Percentiles rank a stretch among this genome's conserved stretches.
Conservation (phyloP, 192 early-diverging fungal genomes). For the Coemansia nantahalensis region DNA sequence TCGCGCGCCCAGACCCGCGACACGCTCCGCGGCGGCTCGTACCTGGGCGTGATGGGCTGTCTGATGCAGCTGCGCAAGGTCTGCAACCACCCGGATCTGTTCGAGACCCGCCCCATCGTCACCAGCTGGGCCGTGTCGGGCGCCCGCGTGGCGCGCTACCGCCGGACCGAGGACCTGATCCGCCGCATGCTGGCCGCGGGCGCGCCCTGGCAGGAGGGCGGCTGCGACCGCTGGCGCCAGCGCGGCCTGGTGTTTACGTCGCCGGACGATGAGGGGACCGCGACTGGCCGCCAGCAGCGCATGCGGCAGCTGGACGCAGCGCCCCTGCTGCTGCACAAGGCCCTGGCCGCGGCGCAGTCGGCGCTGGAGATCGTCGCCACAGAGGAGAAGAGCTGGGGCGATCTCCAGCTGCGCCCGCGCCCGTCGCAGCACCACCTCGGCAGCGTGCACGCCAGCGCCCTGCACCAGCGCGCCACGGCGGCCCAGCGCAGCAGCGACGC, state of each 20-base stretch:
- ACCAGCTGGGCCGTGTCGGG: slow-evolving; percentile 65
- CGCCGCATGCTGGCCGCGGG: slow-evolving; percentile 28
- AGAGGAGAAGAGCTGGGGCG: slow-evolving; percentile 14
- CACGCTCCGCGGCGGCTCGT: slow-evolving; percentile 67
- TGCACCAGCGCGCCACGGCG: neutral
- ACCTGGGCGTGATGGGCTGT: slow-evolving; percentile 72
- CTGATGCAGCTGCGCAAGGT: slow-evolving; percentile 95
- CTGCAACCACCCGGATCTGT: slow-evolving; percentile 93
- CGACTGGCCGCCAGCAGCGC: neutral
- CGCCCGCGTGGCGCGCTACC: slow-evolving; percentile 58
- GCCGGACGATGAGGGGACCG: slow-evolving; percentile 1
- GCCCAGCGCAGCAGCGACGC: slow-evolving; percentile 10
- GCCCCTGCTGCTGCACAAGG: slow-evolving; percentile 9
- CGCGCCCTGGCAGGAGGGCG: slow-evolving; percentile 1
- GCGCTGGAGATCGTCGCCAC: slow-evolving; percentile 13
- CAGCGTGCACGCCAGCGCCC: slow-evolving; percentile 2
- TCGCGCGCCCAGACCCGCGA: slow-evolving; percentile 74
- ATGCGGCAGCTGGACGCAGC: slow-evolving; percentile 18
- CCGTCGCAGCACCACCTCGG: slow-evolving; percentile 5
- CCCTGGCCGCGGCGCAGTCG: slow-evolving; percentile 4
- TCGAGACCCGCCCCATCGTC: slow-evolving; percentile 65
- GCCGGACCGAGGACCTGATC: slow-evolving; percentile 59
- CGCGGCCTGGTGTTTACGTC: slow-evolving; percentile 14
- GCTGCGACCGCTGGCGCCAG: slow-evolving; percentile 4
- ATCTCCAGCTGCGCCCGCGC: slow-evolving; percentile 28